Conservation (phyloP, 148 eudicot species). For the Spergularia bocconei region DNA sequence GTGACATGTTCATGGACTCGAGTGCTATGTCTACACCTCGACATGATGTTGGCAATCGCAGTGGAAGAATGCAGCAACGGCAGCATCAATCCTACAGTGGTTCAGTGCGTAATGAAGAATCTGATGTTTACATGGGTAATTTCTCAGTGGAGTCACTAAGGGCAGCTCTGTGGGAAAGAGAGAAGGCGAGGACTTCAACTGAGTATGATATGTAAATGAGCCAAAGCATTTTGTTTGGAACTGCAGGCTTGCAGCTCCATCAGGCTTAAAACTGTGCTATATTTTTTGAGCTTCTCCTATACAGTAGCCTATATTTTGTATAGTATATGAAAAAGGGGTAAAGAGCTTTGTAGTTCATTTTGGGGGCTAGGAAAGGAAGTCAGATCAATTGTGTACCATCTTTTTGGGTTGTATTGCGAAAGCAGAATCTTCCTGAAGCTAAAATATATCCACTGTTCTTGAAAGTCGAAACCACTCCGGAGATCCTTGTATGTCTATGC, state of each 20-base stretch:
- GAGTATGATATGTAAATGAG: conserved; percentile 19
- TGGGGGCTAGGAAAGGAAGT: conserved; percentile 11
- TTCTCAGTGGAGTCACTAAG: conserved; percentile 41
- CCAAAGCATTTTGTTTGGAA: not conserved
- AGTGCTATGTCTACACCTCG: conserved; percentile 41
- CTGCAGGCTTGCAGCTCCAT: conserved; percentile 16
- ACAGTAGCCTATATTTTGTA: conserved; percentile 23
- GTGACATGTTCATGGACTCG: conserved; percentile 62
- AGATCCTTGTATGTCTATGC: no score
- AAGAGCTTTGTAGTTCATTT: conserved; percentile 6
- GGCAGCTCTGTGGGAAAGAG: conserved; percentile 39
- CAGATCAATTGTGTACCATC: conserved; percentile 15
- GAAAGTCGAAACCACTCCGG: no score
- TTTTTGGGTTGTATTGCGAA: not conserved
- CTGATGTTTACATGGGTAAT: conserved; percentile 37
- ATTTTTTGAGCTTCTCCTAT: not conserved
- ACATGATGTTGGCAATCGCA: conserved; percentile 54
- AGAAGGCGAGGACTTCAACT: conserved; percentile 32
- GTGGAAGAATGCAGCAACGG: conserved; percentile 50
- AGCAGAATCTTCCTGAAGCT: not conserved
- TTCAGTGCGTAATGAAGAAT: conserved; percentile 27
- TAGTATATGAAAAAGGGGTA: conserved; percentile 16
- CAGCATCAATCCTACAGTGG: conserved; percentile 29
- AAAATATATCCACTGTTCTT: not conserved
- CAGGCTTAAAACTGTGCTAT: conserved; percentile 11